These are phyloP conservation scores for Rhododendron kiyosumense DNA, from an alignment of 148 eudicot genomes.

Conservation along the genomic window DNA sequence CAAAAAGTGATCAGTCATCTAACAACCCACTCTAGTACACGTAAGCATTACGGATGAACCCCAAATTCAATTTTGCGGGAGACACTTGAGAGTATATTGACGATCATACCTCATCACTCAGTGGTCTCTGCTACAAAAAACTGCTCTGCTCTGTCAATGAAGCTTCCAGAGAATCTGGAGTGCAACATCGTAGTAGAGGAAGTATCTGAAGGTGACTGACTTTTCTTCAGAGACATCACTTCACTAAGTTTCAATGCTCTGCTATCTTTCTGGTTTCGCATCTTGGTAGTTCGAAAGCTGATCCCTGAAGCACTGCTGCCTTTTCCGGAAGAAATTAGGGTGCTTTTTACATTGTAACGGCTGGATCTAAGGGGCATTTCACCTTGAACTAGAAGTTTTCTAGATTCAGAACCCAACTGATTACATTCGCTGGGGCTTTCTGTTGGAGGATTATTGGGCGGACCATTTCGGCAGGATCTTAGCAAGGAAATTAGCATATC, in stretches of 20 bases:
- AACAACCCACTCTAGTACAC: not conserved
- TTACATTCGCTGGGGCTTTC: constrained; percentile 37
- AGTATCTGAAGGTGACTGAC: constrained; percentile 24
- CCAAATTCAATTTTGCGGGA: not conserved
- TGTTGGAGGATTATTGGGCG: constrained; percentile 20
- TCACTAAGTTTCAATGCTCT: constrained; percentile 40
- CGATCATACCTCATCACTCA: constrained; percentile 11
- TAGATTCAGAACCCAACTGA: constrained; percentile 37
- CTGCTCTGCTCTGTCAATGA: constrained; percentile 64
- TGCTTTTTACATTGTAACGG: constrained; percentile 35
- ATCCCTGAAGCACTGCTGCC: constrained; percentile 23
- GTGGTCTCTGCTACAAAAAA: constrained; percentile 54
- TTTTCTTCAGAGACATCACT: constrained; percentile 35
- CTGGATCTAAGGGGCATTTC: constrained; percentile 35
- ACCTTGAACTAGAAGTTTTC: constrained; percentile 37
- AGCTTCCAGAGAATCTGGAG: constrained; percentile 66
- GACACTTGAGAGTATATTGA: not conserved
- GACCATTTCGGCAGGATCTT: constrained; percentile 52
- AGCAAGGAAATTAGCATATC: constrained; percentile 84
- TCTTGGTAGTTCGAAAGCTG: constrained; percentile 36
- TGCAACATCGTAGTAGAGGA: constrained; percentile 50
- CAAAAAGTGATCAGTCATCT: not conserved
- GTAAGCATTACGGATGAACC: not conserved
- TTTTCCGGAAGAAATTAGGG: constrained; percentile 40
- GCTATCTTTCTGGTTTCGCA: constrained; percentile 48